Evolutionary conservation across 2,329 filamentous ascomycete genomes (phyloP), one percentile per base, ranked within the genome.

Genomic region (Fusarium coicis): DNA sequence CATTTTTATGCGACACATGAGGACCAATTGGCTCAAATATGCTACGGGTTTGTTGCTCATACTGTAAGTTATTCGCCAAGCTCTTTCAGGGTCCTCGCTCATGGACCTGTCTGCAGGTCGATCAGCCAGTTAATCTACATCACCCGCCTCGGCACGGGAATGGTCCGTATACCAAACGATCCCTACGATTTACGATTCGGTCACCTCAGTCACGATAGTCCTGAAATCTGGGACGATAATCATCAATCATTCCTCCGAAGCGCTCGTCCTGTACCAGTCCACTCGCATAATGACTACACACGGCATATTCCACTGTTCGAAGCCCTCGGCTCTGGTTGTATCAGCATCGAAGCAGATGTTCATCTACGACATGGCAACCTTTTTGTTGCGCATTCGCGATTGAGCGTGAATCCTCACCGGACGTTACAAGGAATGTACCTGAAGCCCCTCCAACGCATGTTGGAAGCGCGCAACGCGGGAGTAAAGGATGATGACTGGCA

Each of bases 251-350:
- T 70, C 36, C 60, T 70, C 5, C 67, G 53, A 15, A 57, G 46
- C 9, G 53, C 37, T 26, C 19, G 46, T 8, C 67, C 67, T 3
- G 66, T 70, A 3, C 67, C 67, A 2, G 7, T 70, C 1, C 67
- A 70, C 18, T 70, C 67, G 2, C 67, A 70, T 5, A 70, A 70
- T 28, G 67, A 70, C 36, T 70, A 70, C 53, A 40, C 52, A 37
- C 66, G 58, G 18, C 49, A 52, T 9, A 54, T 70, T 7, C 67
- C 67, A 12, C 53, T 70, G 3, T 70, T 70, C 4, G 67, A 70
- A 40, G 67, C 66, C 15, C 52, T 70, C 3, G 67, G 67, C 1
- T 70, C 67, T 1, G 67, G 67, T 1, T 70, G 66, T 0, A 70
- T 70, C 30, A 70, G 67, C 2, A 50, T 70, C 2, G 67, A 70